Evolutionary conservation across 2,329 filamentous ascomycete species (phyloP).

Genomic region (Phialophora verrucosa): DNA sequence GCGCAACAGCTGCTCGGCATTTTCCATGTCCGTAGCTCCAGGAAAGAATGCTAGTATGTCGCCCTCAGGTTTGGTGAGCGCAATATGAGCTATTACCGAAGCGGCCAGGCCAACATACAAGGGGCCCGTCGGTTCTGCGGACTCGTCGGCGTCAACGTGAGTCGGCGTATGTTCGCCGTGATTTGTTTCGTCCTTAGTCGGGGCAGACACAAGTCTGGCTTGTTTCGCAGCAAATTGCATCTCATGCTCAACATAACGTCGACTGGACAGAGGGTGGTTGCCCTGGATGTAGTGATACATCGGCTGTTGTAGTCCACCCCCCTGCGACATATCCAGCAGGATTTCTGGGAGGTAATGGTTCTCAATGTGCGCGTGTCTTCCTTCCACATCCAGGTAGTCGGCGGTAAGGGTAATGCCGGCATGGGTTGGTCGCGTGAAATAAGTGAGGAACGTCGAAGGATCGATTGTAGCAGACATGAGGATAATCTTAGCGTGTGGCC

Average conservation of each 20-base stretch:
- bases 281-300: conserved; percentile 23
- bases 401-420: conserved; percentile 14
- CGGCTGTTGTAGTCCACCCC: conserved; percentile 9
- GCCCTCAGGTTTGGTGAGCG: conserved; percentile 54
- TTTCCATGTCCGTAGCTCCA: conserved; percentile 88
- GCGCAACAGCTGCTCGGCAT: conserved; percentile 57
- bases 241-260: conserved; percentile 24
- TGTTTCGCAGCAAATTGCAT: conserved; percentile 20
- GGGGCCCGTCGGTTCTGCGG: not conserved
- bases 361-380: conserved; percentile 87
- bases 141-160: conserved; percentile 39
- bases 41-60: conserved; percentile 92
- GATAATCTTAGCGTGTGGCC: conserved; percentile 82
- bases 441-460: conserved; percentile 85
- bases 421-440: conserved; percentile 62
- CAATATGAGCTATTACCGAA: conserved; percentile 55
- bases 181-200: not conserved
- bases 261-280: conserved; percentile 19
- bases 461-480: conserved; percentile 98
- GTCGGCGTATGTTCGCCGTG: not conserved
- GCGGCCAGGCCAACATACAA: conserved; percentile 47
- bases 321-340: conserved; percentile 26
- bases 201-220: not conserved
- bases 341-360: conserved; percentile 90
- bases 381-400: conserved; percentile 85